These are phyloP conservation scores for Syzygium grande DNA, from an alignment of 345 rosid species.

Conservation along the genomic window DNA sequence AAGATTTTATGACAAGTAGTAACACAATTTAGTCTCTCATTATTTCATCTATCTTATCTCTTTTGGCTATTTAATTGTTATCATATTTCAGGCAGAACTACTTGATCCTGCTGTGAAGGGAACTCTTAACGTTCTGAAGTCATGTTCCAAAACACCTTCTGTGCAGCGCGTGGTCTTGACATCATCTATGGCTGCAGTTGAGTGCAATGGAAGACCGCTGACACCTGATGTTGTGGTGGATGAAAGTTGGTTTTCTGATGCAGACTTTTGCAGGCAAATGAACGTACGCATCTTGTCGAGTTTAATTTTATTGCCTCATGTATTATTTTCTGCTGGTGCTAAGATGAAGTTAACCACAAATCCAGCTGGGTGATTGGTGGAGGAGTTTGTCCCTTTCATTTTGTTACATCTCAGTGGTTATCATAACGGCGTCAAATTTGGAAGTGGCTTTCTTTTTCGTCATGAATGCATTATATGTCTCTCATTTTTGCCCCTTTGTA, in stretches of 20 bases:
- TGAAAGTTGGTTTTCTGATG: slow-evolving; percentile 71
- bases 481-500: slow-evolving; percentile 1
- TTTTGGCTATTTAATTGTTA: background rate
- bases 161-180: slow-evolving; percentile 66
- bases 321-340: background rate
- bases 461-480: background rate
- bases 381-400: background rate
- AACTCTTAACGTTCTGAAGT: slow-evolving; percentile 67
- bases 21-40: background rate
- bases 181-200: slow-evolving; percentile 72
- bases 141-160: slow-evolving; percentile 56
- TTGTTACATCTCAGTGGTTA: background rate
- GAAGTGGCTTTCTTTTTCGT: background rate
- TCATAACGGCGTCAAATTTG: background rate
- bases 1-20: background rate
- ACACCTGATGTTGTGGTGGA: slow-evolving; percentile 63
- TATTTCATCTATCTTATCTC: background rate
- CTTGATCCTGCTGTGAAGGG: slow-evolving; percentile 86
- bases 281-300: slow-evolving; percentile 23
- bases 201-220: slow-evolving; percentile 41
- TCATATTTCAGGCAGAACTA: slow-evolving; percentile 56
- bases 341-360: background rate
- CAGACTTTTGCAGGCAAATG: slow-evolving; percentile 29
- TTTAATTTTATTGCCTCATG: background rate
- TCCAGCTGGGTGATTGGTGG: background rate